Percentiles rank a stretch among this genome's conserved stretches.
Conservation (phyloP, 306 rosid species). For the Geum urbanum region DNA sequence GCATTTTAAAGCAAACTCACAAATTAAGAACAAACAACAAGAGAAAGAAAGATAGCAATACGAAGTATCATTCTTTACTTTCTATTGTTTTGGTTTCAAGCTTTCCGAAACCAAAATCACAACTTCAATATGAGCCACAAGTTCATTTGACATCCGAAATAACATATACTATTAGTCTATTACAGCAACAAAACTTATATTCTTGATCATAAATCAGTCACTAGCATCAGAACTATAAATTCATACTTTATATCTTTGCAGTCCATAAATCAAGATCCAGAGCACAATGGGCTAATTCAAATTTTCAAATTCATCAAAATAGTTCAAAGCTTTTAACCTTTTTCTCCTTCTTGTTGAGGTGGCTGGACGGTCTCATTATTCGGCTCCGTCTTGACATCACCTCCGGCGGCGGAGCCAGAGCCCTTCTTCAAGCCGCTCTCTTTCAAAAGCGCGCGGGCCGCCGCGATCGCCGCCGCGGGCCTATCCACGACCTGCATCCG, state of each 20-base stretch:
- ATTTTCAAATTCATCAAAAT: not conserved
- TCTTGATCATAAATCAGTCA: not conserved
- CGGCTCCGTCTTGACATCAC: not conserved
- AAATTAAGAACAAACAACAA: not conserved
- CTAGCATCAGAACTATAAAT: not conserved
- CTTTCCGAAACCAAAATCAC: not conserved
- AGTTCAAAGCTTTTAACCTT: not conserved
- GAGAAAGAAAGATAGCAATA: not conserved
- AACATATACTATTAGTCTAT: no score
- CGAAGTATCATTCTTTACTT: not conserved
- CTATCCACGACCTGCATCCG: constrained; percentile 85
- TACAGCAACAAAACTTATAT: no score
- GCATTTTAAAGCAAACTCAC: not conserved
- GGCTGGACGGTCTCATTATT: not conserved
- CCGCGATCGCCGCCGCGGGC: constrained; percentile 85
- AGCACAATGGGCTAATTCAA: not conserved
- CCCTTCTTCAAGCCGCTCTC: constrained; percentile 23
- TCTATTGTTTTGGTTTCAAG: no score
- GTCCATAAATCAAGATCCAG: not conserved
- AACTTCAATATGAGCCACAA: not conserved
- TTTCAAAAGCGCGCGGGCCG: constrained; percentile 51
- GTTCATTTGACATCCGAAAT: no score
- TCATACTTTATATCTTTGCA: not conserved
- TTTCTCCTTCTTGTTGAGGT: not conserved
- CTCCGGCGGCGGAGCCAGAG: not conserved